Base-by-base conservation (phyloP, 208 protist genomes). In the Acanthamoeba divionensis region DNA sequence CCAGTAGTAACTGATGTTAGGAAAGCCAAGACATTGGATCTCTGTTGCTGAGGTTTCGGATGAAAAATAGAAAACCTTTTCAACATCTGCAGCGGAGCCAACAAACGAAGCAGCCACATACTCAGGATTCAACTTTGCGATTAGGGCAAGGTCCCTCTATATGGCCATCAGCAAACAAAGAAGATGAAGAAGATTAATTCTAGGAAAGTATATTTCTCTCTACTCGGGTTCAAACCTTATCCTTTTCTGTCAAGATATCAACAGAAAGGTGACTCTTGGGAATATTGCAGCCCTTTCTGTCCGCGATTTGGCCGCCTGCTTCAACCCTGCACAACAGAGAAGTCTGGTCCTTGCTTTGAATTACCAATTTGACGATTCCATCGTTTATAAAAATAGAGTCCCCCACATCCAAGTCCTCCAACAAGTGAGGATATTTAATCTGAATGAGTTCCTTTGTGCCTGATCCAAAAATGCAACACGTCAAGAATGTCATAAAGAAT, bases 371-470 rank as follows among this genome's bases (percentile, higher is more conserved):
- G 24, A 90, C 69, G 21, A 90, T 82, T 24, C 85, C 85, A 50
- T 90, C 85, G 65, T 90, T 90, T 60, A 90, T 90, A 38, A 82
- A 90, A 41, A 90, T 90, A 36, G 63, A 31, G 47, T 90, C 85
- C 38, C 55, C 55, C 29, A 88, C 57, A 3, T 88, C 79, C 24
- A 88, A 60, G 55, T 88, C 79, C 52, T 88, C 79, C 52, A 88
- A 50, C 79, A 88, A 71, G 79, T 65, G 52, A 38, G 79, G 55
- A n/a, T 88, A 88, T 47, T 88, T 88, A 60, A 88, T 88, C 79
- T 88, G 79, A 26, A 88, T 38, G 41, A 36, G 55, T 44, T 88
- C 79, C 38, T 21, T 54, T 41, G 79, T 88, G n/a, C 79, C 71
- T 60, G 65, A 18, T 65, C 52, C 15, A n/a, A 24, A n/a, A 15